Base-by-base conservation (phyloP, 495 filamentous ascomycete genomes). In the Trichoderma gamsii region DNA sequence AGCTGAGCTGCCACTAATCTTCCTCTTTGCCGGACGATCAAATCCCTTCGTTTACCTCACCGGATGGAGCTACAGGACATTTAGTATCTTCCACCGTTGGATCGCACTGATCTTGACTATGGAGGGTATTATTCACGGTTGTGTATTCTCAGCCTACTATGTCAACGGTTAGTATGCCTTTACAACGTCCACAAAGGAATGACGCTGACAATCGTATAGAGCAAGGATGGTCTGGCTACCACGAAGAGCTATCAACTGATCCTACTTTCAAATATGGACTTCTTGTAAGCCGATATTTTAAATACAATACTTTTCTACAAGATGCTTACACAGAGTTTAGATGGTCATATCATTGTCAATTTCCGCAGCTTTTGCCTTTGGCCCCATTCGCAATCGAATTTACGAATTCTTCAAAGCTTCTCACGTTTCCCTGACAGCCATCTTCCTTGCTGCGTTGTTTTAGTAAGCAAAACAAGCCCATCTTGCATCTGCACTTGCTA, bases 41-140 rank as follows among this genome's bases (percentile, higher is more conserved):
- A 61, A 61, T 23, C 29, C 27, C 25, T 12, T 61, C 25, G 27
- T 61, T 15, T 32, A 61, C 12, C 16, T 21, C 56, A 61, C 56
- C 16, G 56, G 56, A 61, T 61, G 56, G 56, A 61, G 56, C 13
- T 61, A 29, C 56, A 27, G 56, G 27, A 61, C 56, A 11, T 61
- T 61, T 16, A 61, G 27, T 25, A 29, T 61, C 56, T 61, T 61
- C 12, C 56, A 61, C 13, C 56, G 56, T 13, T 61, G 56, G 56
- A 18, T 61, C 3, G 56, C 56, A 23, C 25, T 27, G 56, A 27
- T 21, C 25, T 15, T 61, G 25, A 13, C 16, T 4, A 12, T 61
- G 16, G 25, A 61, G 56, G 56, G 56, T 25, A 16, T 61, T 25
- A 29, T 29, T 3, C 56, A 61, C 11, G 56, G 56, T 23, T 5